Evolutionary conservation across 768 basidiomycete species (phyloP).

Genomic region (Naganishia randhawae): DNA sequence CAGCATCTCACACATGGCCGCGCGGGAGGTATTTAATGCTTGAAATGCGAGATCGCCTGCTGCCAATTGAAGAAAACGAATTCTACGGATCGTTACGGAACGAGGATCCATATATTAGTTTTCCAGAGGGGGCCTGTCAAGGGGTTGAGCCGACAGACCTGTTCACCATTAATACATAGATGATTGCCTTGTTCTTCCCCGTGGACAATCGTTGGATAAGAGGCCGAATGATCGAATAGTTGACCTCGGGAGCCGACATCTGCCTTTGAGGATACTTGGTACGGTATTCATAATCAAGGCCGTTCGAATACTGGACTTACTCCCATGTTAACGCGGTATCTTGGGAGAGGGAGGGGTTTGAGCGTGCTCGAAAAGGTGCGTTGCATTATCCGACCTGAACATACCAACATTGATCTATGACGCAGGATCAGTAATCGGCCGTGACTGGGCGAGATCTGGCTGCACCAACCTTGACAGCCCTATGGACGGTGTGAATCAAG

Average conservation of each 20-base stretch:
- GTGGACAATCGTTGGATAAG: constrained; percentile 37
- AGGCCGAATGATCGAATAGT: constrained; percentile 47
- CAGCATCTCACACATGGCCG: constrained; percentile 78
- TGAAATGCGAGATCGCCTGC: constrained; percentile 72
- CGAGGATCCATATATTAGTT: neutral
- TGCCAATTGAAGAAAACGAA: constrained; percentile 68
- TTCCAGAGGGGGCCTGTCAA: neutral
- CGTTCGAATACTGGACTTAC: neutral
- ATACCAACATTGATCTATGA: constrained; percentile 28
- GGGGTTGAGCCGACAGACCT: constrained; percentile 41
- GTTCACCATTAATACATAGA: constrained; percentile 49
- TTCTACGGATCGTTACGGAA: constrained; percentile 29
- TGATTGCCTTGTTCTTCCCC: constrained; percentile 33
- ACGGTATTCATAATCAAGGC: no score
- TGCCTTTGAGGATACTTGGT: constrained; percentile 23
- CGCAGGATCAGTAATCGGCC: neutral
- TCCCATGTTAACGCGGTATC: constrained; percentile 49
- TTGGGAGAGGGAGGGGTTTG: constrained; percentile 17
- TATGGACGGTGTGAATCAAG: constrained; percentile 44
- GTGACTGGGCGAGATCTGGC: neutral
- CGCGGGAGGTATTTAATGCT: constrained; percentile 63
- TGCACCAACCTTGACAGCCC: constrained; percentile 29
- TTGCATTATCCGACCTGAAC: neutral
- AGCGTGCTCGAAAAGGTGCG: constrained; percentile 24
- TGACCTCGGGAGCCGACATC: constrained; percentile 46